Base-by-base conservation (phyloP, 2,329 filamentous ascomycete species). In the Phialocephala subalpina region DNA sequence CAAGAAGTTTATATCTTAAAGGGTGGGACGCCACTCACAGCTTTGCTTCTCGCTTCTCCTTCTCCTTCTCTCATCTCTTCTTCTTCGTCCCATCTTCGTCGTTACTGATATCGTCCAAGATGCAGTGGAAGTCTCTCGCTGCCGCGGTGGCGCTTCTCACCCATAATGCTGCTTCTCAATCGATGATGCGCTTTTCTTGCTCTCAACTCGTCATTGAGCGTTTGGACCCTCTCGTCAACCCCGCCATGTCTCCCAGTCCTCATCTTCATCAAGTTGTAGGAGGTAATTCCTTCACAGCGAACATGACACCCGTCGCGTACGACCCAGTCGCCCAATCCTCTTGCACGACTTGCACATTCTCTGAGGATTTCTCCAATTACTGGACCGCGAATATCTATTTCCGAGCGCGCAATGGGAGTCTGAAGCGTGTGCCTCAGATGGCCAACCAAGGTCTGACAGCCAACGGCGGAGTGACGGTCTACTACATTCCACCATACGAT, bases 401-500 rank as follows among this genome's bases (percentile, higher is more conserved):
- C 65, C 62, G 67, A 42, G 73, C 74, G 9, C 60, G 67, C n/a
- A 76, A 77, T 63, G 74, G 75, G 20, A 76, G 71, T 2, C 76
- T 73, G 57, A 75, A 76, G 64, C 66, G 72, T 11, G 73, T 77
- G 4, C 73, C 75, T 18, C 57, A 64, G 20, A 60, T 64, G 56
- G 57, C 62, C 18, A 64, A 64, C n/a, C 57, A 60, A n/a, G 57
- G 57, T 5, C 66, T 73, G 18, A 75, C 75, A 29, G 73, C 74
- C 20, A 79, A 79, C 64, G 78, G 76, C 27, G 77, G 77, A 2
- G 77, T 79, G 76, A 78, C 77, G 1, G 73, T 80, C 18, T 80
- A 80, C 67, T 80, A 80, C 61, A 75, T 69, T n/a, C 76, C 77
- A 22, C 74, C 76, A 71, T 73, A 74, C 70, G 69, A 75, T 61